Conservation (phyloP, 495 filamentous ascomycete species). For the Penicillium longicatenatum region DNA sequence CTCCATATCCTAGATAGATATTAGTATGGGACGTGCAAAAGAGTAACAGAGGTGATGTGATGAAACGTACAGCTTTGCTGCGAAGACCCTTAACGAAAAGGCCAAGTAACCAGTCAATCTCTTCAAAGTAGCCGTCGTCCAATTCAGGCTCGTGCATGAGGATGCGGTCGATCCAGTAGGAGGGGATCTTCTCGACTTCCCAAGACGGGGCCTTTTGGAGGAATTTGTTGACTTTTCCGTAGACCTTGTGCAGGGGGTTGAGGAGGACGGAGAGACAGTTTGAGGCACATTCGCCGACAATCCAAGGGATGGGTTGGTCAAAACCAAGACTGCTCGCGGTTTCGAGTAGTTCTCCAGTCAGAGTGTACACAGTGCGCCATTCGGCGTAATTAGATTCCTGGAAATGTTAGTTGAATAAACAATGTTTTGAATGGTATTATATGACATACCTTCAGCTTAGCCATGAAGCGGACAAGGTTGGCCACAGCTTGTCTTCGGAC, state of each 20-base stretch:
- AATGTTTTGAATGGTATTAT: neutral
- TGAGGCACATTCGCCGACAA: slow-evolving; percentile 72
- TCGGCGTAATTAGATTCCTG: slow-evolving; percentile 70
- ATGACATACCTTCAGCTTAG: slow-evolving; percentile 57
- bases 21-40: slow-evolving; percentile 9
- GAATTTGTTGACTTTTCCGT: slow-evolving; percentile 83
- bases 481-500: slow-evolving; percentile 76
- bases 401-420: neutral
- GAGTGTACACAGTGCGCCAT: slow-evolving; percentile 70
- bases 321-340: slow-evolving; percentile 60
- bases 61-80: slow-evolving; percentile 50
- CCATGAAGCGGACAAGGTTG: slow-evolving; percentile 64
- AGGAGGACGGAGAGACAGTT: slow-evolving; percentile 65
- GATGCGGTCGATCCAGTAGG: slow-evolving; percentile 70
- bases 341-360: slow-evolving; percentile 77
- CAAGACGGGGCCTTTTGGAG: slow-evolving; percentile 75
- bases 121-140: slow-evolving; percentile 73
- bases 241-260: slow-evolving; percentile 81
- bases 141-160: slow-evolving; percentile 67
- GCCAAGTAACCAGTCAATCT: slow-evolving; percentile 80
- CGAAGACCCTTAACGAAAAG: slow-evolving; percentile 71
- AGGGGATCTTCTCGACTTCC: slow-evolving; percentile 71
- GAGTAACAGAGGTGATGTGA: neutral
- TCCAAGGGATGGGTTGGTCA: slow-evolving; percentile 64
- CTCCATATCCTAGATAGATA: slow-evolving; percentile 62